These are phyloP conservation scores for Trichoderma virens DNA, from an alignment of 495 filamentous ascomycete species.

Conservation along the genomic window DNA sequence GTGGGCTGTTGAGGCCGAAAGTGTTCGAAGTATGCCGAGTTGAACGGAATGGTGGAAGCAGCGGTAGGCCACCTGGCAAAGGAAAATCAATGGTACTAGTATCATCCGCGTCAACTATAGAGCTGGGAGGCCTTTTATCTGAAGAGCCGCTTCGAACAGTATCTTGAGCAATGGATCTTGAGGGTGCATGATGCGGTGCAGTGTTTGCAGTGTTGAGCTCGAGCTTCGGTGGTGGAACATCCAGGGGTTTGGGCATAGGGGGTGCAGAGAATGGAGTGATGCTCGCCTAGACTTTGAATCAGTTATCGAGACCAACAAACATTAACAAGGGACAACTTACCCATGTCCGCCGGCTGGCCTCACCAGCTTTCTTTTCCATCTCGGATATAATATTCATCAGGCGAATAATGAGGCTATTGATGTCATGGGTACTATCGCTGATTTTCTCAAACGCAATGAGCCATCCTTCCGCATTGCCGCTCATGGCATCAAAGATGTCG, in stretches of 20 bases:
- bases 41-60: not conserved
- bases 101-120: not conserved
- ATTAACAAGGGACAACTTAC: conserved; percentile 24
- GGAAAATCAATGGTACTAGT: conserved; percentile 10
- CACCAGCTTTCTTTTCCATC: conserved; percentile 67
- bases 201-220: not conserved
- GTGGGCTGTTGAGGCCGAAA: not conserved
- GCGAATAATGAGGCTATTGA: conserved; percentile 55
- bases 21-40: not conserved
- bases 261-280: conserved; percentile 8
- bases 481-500: conserved; percentile 72
- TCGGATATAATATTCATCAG: conserved; percentile 62
- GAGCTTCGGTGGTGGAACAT: not conserved
- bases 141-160: not conserved
- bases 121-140: not conserved
- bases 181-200: no score
- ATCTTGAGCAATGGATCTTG: not conserved
- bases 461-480: conserved; percentile 82
- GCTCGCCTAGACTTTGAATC: not conserved
- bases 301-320: not conserved
- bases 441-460: conserved; percentile 62
- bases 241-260: not conserved
- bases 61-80: not conserved
- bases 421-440: conserved; percentile 52
- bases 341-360: conserved; percentile 58